These are phyloP conservation scores for Ophioceras dolichostomum DNA, from an alignment of 2,329 filamentous ascomycete genomes.

Conservation along the genomic window DNA sequence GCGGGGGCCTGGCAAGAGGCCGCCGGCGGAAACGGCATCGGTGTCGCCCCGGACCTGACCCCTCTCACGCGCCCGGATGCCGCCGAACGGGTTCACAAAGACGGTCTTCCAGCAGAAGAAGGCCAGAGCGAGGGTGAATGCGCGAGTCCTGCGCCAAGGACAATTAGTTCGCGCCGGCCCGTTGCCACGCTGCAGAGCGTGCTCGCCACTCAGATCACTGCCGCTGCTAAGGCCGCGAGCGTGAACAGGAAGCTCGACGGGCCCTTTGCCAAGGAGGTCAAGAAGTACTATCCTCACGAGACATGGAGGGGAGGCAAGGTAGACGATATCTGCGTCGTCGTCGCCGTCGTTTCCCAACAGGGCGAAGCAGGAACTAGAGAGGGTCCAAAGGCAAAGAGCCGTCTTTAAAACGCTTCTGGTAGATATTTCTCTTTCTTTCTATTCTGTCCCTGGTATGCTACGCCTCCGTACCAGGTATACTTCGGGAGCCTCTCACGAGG, in stretches of 20 bases:
- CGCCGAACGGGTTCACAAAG: constrained; percentile 21
- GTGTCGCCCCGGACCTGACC: constrained; percentile 47
- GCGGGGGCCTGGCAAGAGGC: constrained; percentile 70
- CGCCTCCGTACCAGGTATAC: too few relatives aligned
- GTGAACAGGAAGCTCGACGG: constrained; percentile 72
- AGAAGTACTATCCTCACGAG: constrained; percentile 75
- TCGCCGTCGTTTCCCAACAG: constrained; percentile 59
- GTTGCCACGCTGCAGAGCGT: constrained; percentile 56
- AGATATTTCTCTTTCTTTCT: too few relatives aligned
- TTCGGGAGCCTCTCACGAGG: too few relatives aligned
- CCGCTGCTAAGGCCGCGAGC: constrained; percentile 75
- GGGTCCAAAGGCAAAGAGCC: constrained; percentile 16
- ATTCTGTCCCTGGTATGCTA: too few relatives aligned
- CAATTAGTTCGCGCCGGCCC: not conserved
- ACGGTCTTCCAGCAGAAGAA: constrained; percentile 12
- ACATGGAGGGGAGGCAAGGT: constrained; percentile 86
- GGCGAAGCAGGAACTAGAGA: constrained; percentile 8
- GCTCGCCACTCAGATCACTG: constrained; percentile 67
- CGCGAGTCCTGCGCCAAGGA: too few relatives aligned
- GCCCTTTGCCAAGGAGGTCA: constrained; percentile 90
- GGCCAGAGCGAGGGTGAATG: constrained; percentile 12
- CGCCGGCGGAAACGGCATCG: constrained; percentile 46
- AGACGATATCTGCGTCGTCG: constrained; percentile 87
- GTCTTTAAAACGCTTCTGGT: constrained; percentile 5
- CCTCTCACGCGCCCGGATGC: constrained; percentile 13